These are phyloP conservation scores for Heritiera littoralis DNA, from an alignment of 345 rosid species.

Conservation along the genomic window DNA sequence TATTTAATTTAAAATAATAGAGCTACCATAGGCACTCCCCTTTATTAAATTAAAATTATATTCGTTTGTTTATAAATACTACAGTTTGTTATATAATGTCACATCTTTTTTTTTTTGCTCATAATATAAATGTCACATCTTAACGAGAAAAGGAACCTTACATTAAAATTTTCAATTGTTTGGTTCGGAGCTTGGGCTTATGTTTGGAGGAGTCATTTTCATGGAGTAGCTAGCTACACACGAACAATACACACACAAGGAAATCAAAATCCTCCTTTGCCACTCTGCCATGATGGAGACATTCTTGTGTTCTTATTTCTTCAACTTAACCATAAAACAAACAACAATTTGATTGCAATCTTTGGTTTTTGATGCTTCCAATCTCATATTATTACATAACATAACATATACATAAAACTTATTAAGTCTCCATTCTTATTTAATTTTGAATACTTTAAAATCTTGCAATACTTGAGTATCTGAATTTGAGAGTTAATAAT, in stretches of 20 bases:
- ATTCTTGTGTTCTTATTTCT: background rate
- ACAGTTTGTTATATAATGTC: conserved; percentile 1
- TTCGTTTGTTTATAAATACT: background rate
- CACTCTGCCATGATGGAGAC: conserved; percentile 22
- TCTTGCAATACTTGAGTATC: too few species aligned
- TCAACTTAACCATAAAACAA: background rate
- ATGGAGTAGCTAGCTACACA: background rate
- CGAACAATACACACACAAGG: background rate
- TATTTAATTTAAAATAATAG: background rate
- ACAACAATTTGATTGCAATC: background rate
- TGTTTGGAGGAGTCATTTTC: background rate
- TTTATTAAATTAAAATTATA: background rate
- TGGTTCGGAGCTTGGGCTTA: too few species aligned
- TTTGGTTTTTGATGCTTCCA: background rate
- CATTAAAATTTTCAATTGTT: background rate
- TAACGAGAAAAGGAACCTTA: background rate
- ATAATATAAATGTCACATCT: background rate
- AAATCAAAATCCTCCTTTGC: background rate
- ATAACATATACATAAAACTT: background rate
- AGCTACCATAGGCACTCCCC: background rate
- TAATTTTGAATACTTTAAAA: too few species aligned
- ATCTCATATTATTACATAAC: background rate
- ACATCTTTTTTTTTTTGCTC: background rate
- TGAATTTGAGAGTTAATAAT: too few species aligned
- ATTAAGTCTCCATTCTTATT: background rate